Base-by-base conservation (phyloP, 768 basidiomycete species). In the Mycena vitilis region DNA sequence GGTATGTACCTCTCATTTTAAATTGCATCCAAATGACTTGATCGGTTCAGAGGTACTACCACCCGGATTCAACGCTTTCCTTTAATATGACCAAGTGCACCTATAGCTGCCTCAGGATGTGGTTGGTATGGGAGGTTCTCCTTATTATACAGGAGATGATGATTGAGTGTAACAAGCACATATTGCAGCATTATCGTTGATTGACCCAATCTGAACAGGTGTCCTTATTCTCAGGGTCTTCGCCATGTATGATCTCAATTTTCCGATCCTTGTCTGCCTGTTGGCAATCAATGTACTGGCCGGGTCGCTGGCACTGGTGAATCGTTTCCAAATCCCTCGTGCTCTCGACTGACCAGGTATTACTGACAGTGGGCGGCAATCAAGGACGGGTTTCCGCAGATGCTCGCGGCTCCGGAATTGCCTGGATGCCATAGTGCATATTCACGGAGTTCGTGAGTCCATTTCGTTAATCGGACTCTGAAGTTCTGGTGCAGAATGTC, bases 171-270 rank as follows among this genome's bases (percentile, higher is more conserved):
- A 18, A 51, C 5, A 30, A 30, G 30, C 30, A 30, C 30, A 30
- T 30, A 30, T 30, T 30, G 30, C 25, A 20, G 34, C 20, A 53
- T 16, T 53, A 20, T 8, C 34, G 8, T 34, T 34, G 16, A 16
- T 7, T 53, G 18, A 36, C 34, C 3, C 52, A 36, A 36, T 16
- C 34, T 36, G 30, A 34, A 53, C 34, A 68, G 66, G 53, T 23
- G 51, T 60, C 12, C 55, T 68, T 38, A 25, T 25, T 30, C 47
- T 62, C 25, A 54, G 66, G 2, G 66, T 68, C 23, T 68, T 68
- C 37, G 66, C 66, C 6, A 61, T 68, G 60, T 68, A 68, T 13
- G 66, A 60, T 7, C 66, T 68, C 37, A 68, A 68, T 49, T 40
- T 57, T 9, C 62, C 54, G 60, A 52, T 68, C n/a, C 48, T 66